Conservation (phyloP, 805 yeast species). For the Jamesozyma piceae region DNA sequence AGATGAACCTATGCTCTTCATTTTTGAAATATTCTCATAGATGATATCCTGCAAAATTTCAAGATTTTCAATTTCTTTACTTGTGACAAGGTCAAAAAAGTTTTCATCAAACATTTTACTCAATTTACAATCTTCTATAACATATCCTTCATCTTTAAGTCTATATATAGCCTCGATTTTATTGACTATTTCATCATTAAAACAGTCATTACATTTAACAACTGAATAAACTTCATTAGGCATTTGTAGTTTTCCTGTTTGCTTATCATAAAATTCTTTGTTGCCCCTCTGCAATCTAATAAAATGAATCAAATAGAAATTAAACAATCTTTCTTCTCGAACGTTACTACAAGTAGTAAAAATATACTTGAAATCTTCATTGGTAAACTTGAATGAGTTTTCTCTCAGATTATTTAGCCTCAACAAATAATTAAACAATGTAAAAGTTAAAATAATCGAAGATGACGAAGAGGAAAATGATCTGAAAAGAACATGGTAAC, state of each 20-base stretch:
- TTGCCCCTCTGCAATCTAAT: not conserved
- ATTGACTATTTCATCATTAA: not conserved
- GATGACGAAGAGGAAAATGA: not conserved
- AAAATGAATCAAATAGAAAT: not conserved
- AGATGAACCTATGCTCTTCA: too few species aligned
- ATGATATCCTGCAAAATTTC: not conserved
- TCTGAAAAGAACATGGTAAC: conserved; percentile 1
- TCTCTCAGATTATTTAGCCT: not conserved
- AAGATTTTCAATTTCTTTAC: not conserved
- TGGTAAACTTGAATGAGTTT: not conserved
- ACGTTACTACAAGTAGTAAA: not conserved
- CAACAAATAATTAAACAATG: not conserved
- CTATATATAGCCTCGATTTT: not conserved
- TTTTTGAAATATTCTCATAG: not conserved
- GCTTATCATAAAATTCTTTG: not conserved
- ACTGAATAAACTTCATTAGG: not conserved
- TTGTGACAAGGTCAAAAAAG: not conserved
- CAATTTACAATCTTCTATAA: not conserved
- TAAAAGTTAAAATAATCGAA: not conserved
- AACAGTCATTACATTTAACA: not conserved
- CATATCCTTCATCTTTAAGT: not conserved
- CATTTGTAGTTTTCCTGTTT: not conserved
- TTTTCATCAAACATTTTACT: not conserved
- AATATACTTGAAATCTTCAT: conserved; percentile 1
- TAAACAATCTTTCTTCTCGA: not conserved